phyloP scores from a whole-genome alignment of 345 rosid genomes.

The Hibiscus trionum region DNA sequence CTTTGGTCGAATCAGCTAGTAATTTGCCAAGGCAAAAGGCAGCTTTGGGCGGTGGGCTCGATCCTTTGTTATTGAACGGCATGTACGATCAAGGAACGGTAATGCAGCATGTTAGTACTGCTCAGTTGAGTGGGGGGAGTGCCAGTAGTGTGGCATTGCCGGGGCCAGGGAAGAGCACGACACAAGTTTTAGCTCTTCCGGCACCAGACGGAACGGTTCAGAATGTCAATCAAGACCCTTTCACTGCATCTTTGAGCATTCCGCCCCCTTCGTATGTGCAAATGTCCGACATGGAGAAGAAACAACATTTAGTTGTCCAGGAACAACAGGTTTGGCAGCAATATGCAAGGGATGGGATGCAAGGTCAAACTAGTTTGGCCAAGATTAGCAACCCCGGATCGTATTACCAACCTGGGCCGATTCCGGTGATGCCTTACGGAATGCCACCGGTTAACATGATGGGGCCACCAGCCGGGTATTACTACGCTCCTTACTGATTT shows the following conservation, averaged over 20 bases:
- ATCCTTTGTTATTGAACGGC: conserved; percentile 36
- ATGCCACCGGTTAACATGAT: conserved; percentile 45
- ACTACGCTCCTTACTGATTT: too few relatives aligned
- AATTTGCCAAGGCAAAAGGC: too few relatives aligned
- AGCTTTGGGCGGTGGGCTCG: too few relatives aligned
- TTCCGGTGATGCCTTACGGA: conserved; percentile 32
- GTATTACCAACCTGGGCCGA: conserved; percentile 25
- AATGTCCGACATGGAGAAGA: conserved; percentile 79
- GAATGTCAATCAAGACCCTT: conserved; percentile 59
- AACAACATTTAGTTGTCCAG: conserved; percentile 52
- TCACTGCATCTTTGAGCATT: conserved; percentile 50
- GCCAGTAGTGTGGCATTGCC: too few relatives aligned
- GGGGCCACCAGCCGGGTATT: conserved; percentile 12
- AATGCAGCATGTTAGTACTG: conserved; percentile 47
- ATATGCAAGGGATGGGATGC: conserved; percentile 64
- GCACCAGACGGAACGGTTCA: conserved; percentile 77
- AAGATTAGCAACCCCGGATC: conserved; percentile 38
- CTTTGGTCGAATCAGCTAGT: too few relatives aligned
- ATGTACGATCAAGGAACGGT: conserved; percentile 87
- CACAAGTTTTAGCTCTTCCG: conserved; percentile 61
- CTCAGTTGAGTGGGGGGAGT: too few relatives aligned
- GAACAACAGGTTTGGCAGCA: conserved; percentile 31
- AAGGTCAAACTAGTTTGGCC: conserved; percentile 61
- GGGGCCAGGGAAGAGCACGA: conserved; percentile 18
- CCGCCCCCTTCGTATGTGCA: conserved; percentile 80